Conservation (phyloP, 192 early-diverging fungal genomes). For the Geranomyces michiganensis region DNA sequence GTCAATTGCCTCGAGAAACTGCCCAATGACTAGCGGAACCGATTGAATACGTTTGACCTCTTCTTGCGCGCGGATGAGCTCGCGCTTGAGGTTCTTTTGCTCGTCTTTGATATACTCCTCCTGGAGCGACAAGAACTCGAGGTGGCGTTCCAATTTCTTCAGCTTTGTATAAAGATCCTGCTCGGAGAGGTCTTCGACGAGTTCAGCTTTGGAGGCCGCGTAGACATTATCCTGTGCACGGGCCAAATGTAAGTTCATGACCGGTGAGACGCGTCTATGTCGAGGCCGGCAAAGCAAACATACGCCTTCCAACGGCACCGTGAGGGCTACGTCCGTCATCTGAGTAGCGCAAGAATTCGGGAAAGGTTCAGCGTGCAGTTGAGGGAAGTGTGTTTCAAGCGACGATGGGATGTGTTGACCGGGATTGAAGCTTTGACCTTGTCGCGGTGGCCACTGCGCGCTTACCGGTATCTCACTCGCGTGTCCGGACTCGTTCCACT, state of each 20-base stretch:
- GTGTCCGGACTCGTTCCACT: too few relatives aligned
- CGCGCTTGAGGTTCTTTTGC: conserved; percentile 94
- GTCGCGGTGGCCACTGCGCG: too few relatives aligned
- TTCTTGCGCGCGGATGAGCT: conserved; percentile 92
- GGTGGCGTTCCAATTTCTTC: conserved; percentile 92
- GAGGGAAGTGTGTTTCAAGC: too few relatives aligned
- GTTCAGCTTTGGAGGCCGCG: conserved; percentile 35
- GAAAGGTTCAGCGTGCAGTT: too few relatives aligned
- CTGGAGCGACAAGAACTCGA: conserved; percentile 95
- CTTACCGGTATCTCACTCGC: too few relatives aligned
- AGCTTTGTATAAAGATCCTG: conserved; percentile 89
- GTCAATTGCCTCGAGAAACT: conserved; percentile 97
- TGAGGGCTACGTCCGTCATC: conserved; percentile 31
- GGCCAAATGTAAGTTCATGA: neutral
- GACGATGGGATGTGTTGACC: too few relatives aligned
- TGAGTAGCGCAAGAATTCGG: too few relatives aligned
- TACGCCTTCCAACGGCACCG: conserved; percentile 33
- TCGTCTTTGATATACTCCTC: conserved; percentile 99
- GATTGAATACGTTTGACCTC: conserved; percentile 98
- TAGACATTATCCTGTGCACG: conserved; percentile 33
- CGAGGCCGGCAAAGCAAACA: neutral
- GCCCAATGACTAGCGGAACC: conserved; percentile 97
- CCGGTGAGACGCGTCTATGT: neutral
- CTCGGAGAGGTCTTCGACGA: conserved; percentile 67
- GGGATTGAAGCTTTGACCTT: too few relatives aligned